Base-by-base conservation (phyloP, 2,329 filamentous ascomycete species). In the Nannizziopsis arthrosporioides region DNA sequence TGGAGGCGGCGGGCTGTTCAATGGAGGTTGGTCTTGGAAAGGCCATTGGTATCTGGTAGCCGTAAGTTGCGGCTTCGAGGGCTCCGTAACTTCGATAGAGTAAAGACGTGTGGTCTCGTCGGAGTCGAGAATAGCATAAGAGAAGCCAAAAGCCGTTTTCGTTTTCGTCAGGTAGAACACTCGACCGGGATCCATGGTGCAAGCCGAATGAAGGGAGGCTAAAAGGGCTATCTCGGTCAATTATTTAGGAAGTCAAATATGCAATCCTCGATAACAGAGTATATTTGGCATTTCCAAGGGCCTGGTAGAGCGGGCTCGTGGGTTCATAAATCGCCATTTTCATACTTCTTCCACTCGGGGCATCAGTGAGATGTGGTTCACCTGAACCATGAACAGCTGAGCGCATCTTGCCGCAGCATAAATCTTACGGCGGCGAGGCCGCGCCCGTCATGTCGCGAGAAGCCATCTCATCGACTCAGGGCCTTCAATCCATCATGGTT, bases 1-100 rank as follows among this genome's bases (percentile, higher is more conserved):
- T 19, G 12, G 31, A 3, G 10, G 27, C 35, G 34, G 44, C 14
- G 19, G 32, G 14, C 41, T 42, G 17, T 31, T n/a, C n/a, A 31
- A 15, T 43, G 30, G 37, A 15, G 12, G 18, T 11, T 10, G 30
- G 5, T 52, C 46, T 30, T 49, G 32, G 42, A 43, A 43, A 18
- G 47, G 34, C 15, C 44, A 36, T 5, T 44, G 22, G 27, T 51
- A 42, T 19, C 44, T 44, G 9, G 32, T 51, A 9, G 46, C 42
- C 35, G 30, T 53, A 15, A 48, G 32, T 35, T 53, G 48, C 3
- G 40, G 44, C 17, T 49, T 51, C 36, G 51, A 50, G 22, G 48
- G 34, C n/a, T 31, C 35, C 10, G 49, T 50, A 14, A 44, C 46
- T 8, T 38, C 27, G n/a, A 49, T 45, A 5, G 49, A 51, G 38